Base-by-base conservation (phyloP, 176 grass and related monocot species). In the Ensete ventricosum region DNA sequence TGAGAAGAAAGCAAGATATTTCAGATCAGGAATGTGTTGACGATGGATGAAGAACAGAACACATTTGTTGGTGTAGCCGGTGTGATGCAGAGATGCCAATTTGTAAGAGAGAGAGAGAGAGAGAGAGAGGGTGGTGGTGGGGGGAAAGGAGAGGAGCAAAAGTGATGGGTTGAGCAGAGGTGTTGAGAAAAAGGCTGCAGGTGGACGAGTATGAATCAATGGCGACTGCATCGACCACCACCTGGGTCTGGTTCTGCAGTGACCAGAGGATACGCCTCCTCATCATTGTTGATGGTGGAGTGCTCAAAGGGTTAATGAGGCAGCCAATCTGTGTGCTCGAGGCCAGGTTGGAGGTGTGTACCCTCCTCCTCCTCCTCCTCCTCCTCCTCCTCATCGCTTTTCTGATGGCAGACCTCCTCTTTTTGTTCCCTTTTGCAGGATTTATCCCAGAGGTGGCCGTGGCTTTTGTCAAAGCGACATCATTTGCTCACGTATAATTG, bases 401-500 rank as follows among this genome's bases (percentile, higher is more conserved):
- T 17, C 55, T 16, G 55, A 5, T 17, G 60, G n/a, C 20, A 22
- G 19, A 11, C 19, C 23, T 65, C 26, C 26, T 65, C 63, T 65
- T 65, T 65, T 65, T 65, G 63, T 24, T 26, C 26, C 63, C 63
- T 65, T 65, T 65, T 65, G 63, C 63, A 65, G 63, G 63, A 65
- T 65, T 65, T 65, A 65, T 25, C 63, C 14, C 22, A 65, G 63
- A 65, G 63, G 12, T 24, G 22, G 26, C 26, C 63, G 26, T 65
- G 4, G 19, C 20, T 63, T 65, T 27, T 65, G 22, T 65, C 63
- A 65, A 65, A 26, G 22, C 13, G 63, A 10, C 63, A 65, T 65
- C 63, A 65, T 65, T 65, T 13, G 22, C 63, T 65, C 63, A 26
- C 63, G 23, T 26, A 65, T 65, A 13, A 26, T 27, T 26, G 23